A percentile compares a stretch with the other conserved stretches of the same genome.
Conservation (phyloP, 495 filamentous ascomycete genomes). For the Cercophora samala region DNA sequence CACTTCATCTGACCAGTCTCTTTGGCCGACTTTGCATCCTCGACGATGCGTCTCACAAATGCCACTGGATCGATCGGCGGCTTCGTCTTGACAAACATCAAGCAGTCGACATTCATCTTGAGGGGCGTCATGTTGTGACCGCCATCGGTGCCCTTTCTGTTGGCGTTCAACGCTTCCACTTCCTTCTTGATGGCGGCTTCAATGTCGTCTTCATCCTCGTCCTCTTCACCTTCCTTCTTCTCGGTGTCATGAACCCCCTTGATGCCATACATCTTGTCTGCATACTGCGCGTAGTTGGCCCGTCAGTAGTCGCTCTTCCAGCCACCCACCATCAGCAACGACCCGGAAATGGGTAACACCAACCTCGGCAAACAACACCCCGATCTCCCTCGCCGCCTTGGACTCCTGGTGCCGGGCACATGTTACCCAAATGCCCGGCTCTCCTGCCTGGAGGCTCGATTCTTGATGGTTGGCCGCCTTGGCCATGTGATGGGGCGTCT, state of each 20-base stretch:
- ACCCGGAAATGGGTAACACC: conserved; percentile 5
- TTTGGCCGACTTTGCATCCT: conserved; percentile 52
- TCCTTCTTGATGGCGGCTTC: conserved; percentile 80
- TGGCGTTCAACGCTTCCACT: conserved; percentile 60
- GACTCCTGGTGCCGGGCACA: conserved; percentile 77
- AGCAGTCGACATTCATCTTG: conserved; percentile 72
- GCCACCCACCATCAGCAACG: too few relatives aligned
- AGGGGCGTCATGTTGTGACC: conserved; percentile 58
- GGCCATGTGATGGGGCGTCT: conserved; percentile 50
- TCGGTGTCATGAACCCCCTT: conserved; percentile 28
- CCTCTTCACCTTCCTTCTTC: conserved; percentile 36
- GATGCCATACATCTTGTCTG: conserved; percentile 56
- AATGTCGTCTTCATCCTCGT: conserved; percentile 60
- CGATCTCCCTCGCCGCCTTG: conserved; percentile 70
- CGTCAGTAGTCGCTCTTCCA: conserved; percentile 6
- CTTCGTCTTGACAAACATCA: conserved; percentile 63
- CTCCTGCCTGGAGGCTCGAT: conserved; percentile 63
- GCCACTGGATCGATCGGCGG: conserved; percentile 75
- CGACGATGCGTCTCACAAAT: conserved; percentile 72
- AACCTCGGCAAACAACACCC: conserved; percentile 73
- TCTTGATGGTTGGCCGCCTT: conserved; percentile 36
- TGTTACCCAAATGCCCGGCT: conserved; percentile 84
- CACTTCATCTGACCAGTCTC: conserved; percentile 55
- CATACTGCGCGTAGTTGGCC: conserved; percentile 43
- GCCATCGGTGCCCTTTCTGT: conserved; percentile 34